phyloP scores from a whole-genome alignment of 148 eudicot genomes.

The Camellia granthamiana region DNA sequence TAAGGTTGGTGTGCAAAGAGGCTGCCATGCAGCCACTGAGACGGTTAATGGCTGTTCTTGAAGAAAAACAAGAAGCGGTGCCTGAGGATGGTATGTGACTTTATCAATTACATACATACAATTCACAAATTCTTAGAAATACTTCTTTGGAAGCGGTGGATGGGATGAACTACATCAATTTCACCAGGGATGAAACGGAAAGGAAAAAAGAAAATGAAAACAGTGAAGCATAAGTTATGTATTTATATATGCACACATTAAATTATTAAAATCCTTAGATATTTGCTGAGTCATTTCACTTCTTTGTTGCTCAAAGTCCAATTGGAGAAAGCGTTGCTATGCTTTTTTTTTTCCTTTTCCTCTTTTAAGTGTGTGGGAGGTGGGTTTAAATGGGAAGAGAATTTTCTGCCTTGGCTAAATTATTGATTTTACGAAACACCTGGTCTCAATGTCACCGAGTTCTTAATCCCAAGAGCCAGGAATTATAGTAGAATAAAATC shows the following conservation, averaged over 20 bases:
- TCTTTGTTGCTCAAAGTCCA: not conserved
- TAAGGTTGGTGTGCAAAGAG: conserved; percentile 91
- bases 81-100: conserved; percentile 78
- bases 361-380: not conserved
- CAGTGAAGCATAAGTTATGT: not conserved
- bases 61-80: conserved; percentile 55
- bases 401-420: not conserved
- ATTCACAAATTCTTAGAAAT: not conserved
- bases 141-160: not conserved
- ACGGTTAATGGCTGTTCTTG: conserved; percentile 74
- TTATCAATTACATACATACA: not conserved
- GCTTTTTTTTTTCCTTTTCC: not conserved
- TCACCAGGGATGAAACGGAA: not conserved
- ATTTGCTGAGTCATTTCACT: not conserved
- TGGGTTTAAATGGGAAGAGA: not conserved
- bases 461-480: not conserved
- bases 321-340: not conserved
- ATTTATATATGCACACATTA: not conserved
- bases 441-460: no score
- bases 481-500: not conserved
- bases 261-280: not conserved
- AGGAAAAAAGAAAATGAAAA: not conserved
- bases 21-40: conserved; percentile 99
- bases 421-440: not conserved
- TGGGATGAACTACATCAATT: not conserved